phyloP scores from a whole-genome alignment of 2,329 filamentous ascomycete species.

The Beauveria australis region DNA sequence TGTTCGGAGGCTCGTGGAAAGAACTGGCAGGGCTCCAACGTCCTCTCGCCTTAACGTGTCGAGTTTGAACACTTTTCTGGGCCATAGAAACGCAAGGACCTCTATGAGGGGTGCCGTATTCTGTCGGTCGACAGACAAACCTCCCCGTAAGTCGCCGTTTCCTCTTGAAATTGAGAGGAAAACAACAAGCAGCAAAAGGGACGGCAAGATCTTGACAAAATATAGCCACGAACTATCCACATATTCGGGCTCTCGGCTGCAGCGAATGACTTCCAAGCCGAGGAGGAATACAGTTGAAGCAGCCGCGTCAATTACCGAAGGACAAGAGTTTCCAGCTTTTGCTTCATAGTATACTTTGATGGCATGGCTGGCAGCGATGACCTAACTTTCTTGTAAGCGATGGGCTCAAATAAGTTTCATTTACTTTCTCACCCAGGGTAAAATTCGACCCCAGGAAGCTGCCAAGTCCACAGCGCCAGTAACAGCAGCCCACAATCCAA shows the following conservation, averaged over 20 bases:
- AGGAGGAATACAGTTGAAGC: neutral
- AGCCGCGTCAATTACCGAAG: neutral
- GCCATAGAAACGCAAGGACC: neutral
- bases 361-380: neutral
- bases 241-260: neutral
- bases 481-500: neutral
- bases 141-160: neutral
- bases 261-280: neutral
- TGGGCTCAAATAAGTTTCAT: neutral
- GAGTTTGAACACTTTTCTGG: neutral
- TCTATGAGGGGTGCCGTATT: neutral
- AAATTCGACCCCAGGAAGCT: neutral
- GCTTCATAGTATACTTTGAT: neutral
- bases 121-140: neutral
- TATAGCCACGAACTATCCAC: neutral
- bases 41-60: neutral
- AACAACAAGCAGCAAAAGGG: neutral
- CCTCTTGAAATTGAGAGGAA: neutral
- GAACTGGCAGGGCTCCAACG: neutral
- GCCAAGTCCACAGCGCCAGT: neutral
- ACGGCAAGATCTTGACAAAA: neutral
- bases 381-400: neutral
- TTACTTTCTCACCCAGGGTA: neutral
- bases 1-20: neutral
- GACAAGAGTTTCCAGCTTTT: neutral